Percentiles rank a stretch among this genome's conserved stretches.
phyloP scores from a whole-genome alignment of 2,329 filamentous ascomycete genomes.

The Hirsutella thompsonii region DNA sequence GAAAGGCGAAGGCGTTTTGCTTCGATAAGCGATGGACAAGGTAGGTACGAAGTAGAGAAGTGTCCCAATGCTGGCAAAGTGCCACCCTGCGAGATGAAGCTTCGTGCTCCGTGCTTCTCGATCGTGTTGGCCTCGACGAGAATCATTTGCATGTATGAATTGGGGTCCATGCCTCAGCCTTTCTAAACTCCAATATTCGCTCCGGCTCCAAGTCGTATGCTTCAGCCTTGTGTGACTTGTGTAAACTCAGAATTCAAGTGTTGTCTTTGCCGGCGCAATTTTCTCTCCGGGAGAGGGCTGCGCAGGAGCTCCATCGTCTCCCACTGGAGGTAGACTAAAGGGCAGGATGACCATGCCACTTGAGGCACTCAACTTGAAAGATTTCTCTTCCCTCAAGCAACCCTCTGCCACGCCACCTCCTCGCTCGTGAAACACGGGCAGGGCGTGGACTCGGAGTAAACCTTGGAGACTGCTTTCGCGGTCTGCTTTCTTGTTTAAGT shows the following conservation, averaged over 20 bases:
- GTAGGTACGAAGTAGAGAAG: too few species aligned
- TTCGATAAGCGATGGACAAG: too few species aligned
- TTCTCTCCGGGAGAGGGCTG: slow-evolving; percentile 29
- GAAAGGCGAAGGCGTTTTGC: too few species aligned
- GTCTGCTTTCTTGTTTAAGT: slow-evolving; percentile 33
- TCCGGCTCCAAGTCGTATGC: too few species aligned
- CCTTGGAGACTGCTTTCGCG: slow-evolving; percentile 71
- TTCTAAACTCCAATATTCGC: too few species aligned
- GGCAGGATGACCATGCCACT: slow-evolving; percentile 76
- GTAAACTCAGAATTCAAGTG: slow-evolving; percentile 62
- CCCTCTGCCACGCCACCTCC: slow-evolving; percentile 63
- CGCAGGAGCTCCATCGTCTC: slow-evolving; percentile 45
- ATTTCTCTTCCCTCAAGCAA: slow-evolving; percentile 69
- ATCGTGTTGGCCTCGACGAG: too few species aligned
- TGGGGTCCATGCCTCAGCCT: too few species aligned
- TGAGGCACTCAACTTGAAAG: slow-evolving; percentile 73
- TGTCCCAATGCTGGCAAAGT: too few species aligned
- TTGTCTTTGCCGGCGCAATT: slow-evolving; percentile 46
- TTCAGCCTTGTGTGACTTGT: too few species aligned
- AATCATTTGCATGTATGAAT: too few species aligned
- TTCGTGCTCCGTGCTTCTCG: too few species aligned
- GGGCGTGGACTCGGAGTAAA: slow-evolving; percentile 66
- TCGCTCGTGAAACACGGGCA: slow-evolving; percentile 79
- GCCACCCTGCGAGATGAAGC: too few species aligned
- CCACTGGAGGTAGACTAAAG: slow-evolving; percentile 78